Base-by-base conservation (phyloP, 495 filamentous ascomycete species). In the Chaetomidium leptoderma region DNA sequence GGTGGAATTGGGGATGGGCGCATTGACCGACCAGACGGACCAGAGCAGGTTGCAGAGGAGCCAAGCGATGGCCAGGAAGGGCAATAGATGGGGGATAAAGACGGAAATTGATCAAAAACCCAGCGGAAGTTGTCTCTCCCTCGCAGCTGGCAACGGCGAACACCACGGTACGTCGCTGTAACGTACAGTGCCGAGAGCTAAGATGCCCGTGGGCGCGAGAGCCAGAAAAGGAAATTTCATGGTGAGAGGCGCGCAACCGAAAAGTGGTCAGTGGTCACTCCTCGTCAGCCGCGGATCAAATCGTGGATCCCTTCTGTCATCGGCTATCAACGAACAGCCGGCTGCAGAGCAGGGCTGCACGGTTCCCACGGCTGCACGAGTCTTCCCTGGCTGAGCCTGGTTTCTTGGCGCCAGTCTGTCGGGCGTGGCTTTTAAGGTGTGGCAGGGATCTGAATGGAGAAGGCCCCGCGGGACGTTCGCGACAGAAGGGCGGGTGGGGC, bases 11-110 rank as follows among this genome's bases (percentile, higher is more conserved):
- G 55, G 45, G 43, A 42, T 35, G 44, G 33, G 27, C 11, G 55
- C 35, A 43, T 48, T 39, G 46, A 58, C 23, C 14, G 16, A 53
- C 36, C 19, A n/a, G n/a, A n/a, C n/a, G n/a, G 36, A n/a, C 16
- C 36, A 39, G 4, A n/a, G 36, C 36, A 49, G 55, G 16, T 37
- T 48, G 54, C 30, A 37, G 53, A 56, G 44, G 54, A 43, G 46
- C 55, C 55, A 57, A 51, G 55, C 55, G 55, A 57, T 32, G 45
- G 27, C 55, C 55, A 36, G 35, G 35, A 57, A 40, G 36, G 48
- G 49, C 26, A 49, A 47, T 30, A 27, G 36, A 57, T 39, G 35
- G 23, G 43, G 32, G 13, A 39, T 24, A 27, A 32, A 19, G 14
- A 47, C 30, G 46, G 46, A 24, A 33, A 50, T 36, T 10, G 43